phyloP scores from a whole-genome alignment of 768 basidiomycete species.

The Mycena galopus region DNA sequence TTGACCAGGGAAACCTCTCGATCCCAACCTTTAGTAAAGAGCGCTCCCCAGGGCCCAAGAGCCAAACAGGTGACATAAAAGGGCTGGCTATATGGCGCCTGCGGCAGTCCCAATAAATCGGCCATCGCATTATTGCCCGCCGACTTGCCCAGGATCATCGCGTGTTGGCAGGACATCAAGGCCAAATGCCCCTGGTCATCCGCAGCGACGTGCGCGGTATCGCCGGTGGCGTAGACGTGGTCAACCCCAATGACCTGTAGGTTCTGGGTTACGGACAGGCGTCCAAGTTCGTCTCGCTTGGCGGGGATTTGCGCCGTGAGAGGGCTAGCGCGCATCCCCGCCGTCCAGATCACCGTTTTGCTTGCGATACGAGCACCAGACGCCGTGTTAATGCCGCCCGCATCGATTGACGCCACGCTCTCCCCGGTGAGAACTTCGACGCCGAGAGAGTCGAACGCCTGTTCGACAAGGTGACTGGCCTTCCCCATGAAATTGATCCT shows the following conservation, averaged over 20 bases:
- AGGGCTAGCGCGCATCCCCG: constrained; percentile 36
- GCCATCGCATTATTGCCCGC: constrained; percentile 36
- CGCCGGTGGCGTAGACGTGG: constrained; percentile 38
- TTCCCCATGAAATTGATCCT: constrained; percentile 35
- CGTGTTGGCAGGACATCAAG: constrained; percentile 38
- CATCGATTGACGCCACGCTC: constrained; percentile 34
- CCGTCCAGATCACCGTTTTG: constrained; percentile 42
- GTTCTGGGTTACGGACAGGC: constrained; percentile 32
- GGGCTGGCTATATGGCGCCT: constrained; percentile 33
- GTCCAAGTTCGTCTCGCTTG: constrained; percentile 33
- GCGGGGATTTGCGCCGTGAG: constrained; percentile 39
- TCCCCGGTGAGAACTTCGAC: constrained; percentile 34
- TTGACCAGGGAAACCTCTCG: constrained; percentile 23
- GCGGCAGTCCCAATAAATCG: constrained; percentile 36
- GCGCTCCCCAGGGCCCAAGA: constrained; percentile 38
- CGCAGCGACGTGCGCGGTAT: constrained; percentile 32
- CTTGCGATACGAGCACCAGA: constrained; percentile 34
- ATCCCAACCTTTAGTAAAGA: constrained; percentile 41
- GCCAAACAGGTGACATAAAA: constrained; percentile 39
- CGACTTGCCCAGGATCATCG: constrained; percentile 33
- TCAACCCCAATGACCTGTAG: constrained; percentile 34
- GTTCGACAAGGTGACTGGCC: constrained; percentile 30
- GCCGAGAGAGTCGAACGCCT: constrained; percentile 31
- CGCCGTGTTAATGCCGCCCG: constrained; percentile 33
- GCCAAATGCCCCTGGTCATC: constrained; percentile 37